These are phyloP conservation scores for Saccharum hybrid DNA, from an alignment of 202 grass and related monocot genomes.

Conservation along the genomic window DNA sequence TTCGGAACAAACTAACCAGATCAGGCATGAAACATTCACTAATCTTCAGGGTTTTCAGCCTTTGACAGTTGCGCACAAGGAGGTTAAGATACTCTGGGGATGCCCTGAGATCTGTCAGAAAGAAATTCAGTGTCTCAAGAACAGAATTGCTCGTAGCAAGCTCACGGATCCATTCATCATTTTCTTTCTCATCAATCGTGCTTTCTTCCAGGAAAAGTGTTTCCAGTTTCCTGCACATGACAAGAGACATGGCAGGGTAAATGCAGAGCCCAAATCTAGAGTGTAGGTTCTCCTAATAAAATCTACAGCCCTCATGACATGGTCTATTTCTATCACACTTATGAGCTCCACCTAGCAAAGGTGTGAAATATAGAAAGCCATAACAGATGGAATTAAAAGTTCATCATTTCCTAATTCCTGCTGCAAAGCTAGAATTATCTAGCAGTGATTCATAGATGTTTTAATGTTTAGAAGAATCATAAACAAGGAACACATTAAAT, in stretches of 20 bases:
- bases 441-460: not conserved
- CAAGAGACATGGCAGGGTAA: slow-evolving; percentile 29
- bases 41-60: slow-evolving; percentile 75
- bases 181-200: slow-evolving; percentile 56
- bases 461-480: not conserved
- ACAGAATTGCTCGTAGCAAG: slow-evolving; percentile 66
- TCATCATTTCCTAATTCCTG: slow-evolving; percentile 1
- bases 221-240: slow-evolving; percentile 66
- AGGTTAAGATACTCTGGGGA: slow-evolving; percentile 69
- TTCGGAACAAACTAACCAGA: slow-evolving; percentile 57
- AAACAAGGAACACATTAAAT: slow-evolving; percentile 17
- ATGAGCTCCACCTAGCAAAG: slow-evolving; percentile 35
- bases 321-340: slow-evolving; percentile 1
- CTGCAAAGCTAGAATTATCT: slow-evolving; percentile 29
- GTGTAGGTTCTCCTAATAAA: not conserved
- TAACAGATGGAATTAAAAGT: not conserved
- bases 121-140: slow-evolving; percentile 83
- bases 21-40: slow-evolving; percentile 69
- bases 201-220: slow-evolving; percentile 91
- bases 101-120: slow-evolving; percentile 66
- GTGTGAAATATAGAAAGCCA: slow-evolving; percentile 12
- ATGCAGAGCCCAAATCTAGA: not conserved
- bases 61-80: slow-evolving; percentile 67
- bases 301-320: not conserved
- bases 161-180: slow-evolving; percentile 73